Evolutionary conservation across 2,329 filamentous ascomycete genomes (phyloP).

Genomic region (Ophiostoma fasciatum): DNA sequence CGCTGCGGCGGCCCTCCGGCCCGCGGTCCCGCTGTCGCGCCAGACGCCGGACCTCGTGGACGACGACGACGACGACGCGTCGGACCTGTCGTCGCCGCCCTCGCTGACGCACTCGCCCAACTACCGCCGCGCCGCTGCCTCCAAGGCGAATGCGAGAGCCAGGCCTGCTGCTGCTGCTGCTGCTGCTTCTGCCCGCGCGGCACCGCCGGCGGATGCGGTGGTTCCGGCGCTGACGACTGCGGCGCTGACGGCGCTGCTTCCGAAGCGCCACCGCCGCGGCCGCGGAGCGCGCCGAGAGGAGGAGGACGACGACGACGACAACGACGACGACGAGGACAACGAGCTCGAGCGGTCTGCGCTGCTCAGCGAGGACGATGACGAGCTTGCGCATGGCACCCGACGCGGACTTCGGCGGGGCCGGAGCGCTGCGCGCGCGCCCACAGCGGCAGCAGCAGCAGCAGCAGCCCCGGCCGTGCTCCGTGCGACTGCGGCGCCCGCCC

Average conservation of each 20-base stretch:
- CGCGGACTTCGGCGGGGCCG: conserved; percentile 15
- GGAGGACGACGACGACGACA: conserved; percentile 11
- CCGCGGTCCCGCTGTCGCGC: conserved; percentile 17
- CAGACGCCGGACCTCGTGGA: conserved; percentile 25
- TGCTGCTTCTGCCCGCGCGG: too few relatives aligned
- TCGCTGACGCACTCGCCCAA: conserved; percentile 55
- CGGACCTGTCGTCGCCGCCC: conserved; percentile 46
- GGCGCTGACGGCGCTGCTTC: conserved; percentile 37
- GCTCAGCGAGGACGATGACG: conserved; percentile 39
- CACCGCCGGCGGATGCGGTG: too few relatives aligned
- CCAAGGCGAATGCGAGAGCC: too few relatives aligned
- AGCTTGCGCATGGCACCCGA: conserved; percentile 32
- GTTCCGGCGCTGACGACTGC: conserved; percentile 34
- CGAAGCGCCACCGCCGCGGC: conserved; percentile 31
- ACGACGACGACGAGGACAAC: conserved; percentile 20
- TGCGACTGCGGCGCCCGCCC: not conserved
- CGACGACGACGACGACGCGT: conserved; percentile 26
- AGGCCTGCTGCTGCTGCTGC: too few relatives aligned
- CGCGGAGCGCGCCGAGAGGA: not conserved
- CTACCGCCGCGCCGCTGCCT: conserved; percentile 18
- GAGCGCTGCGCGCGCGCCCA: not conserved
- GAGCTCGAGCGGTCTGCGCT: conserved; percentile 25
- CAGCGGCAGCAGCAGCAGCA: not conserved
- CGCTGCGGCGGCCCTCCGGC: not conserved
- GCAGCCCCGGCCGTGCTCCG: not conserved